Percentiles rank a stretch among this genome's conserved stretches.
These are phyloP conservation scores for Russula abietina DNA, from an alignment of 768 basidiomycete genomes.

Conservation along the genomic window DNA sequence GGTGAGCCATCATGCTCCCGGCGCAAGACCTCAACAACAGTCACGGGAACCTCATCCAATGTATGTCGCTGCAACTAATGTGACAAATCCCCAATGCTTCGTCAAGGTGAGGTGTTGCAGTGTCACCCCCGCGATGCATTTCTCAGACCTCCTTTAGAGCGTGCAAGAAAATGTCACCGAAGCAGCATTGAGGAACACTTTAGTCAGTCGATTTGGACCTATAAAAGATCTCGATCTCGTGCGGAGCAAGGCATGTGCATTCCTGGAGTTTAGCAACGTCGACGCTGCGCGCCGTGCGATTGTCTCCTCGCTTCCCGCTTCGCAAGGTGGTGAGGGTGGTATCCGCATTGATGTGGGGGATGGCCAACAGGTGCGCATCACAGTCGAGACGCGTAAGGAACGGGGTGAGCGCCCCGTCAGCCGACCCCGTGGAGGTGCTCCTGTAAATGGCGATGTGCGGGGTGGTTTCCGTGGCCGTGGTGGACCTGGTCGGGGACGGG, in stretches of 20 bases:
- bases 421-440: conserved; percentile 57
- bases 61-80: conserved; percentile 49
- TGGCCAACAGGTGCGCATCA: conserved; percentile 51
- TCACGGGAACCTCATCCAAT: conserved; percentile 42
- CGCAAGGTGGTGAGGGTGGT: conserved; percentile 85
- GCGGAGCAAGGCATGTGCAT: conserved; percentile 84
- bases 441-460: conserved; percentile 45
- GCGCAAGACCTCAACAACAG: conserved; percentile 34
- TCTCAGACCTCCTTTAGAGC: conserved; percentile 40
- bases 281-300: conserved; percentile 87
- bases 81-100: conserved; percentile 78
- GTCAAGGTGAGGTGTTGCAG: conserved; percentile 61
- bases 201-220: conserved; percentile 65
- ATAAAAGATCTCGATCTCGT: conserved; percentile 89
- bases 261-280: conserved; percentile 78
- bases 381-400: conserved; percentile 88
- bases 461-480: conserved; percentile 45
- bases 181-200: conserved; percentile 41
- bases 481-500: conserved; percentile 39
- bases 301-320: conserved; percentile 53
- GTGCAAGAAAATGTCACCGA: conserved; percentile 63
- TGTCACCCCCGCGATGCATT: background rate
- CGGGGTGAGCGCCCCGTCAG: conserved; percentile 69
- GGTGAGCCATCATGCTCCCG: conserved; percentile 32
- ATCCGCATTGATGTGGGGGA: conserved; percentile 67